These are phyloP conservation scores for Triticum timopheevii DNA, from an alignment of 176 grass and related monocot genomes.

Conservation along the genomic window DNA sequence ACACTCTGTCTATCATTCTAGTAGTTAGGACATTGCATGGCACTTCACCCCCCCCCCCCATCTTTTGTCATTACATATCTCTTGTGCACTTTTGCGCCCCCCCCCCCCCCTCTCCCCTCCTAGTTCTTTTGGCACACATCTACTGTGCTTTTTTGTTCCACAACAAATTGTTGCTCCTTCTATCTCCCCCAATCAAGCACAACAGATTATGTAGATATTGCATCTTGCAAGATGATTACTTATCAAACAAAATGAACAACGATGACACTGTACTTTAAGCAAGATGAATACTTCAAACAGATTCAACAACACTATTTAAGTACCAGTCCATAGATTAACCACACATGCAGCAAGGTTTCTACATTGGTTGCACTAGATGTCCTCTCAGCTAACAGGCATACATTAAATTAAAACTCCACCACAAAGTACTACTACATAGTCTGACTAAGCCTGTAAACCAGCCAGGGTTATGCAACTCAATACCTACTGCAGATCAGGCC, in stretches of 20 bases:
- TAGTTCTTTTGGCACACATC: too few relatives aligned
- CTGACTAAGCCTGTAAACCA: constrained; percentile 31
- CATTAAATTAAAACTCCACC: constrained; percentile 24
- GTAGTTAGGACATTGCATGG: not conserved
- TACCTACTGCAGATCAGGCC: constrained; percentile 5
- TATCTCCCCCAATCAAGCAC: not conserved
- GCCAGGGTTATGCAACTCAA: constrained; percentile 35
- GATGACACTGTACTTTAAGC: not conserved
- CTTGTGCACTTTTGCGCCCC: not conserved
- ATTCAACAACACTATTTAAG: not conserved
- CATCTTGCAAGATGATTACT: not conserved
- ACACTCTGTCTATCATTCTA: not conserved
- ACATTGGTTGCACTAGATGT: constrained; percentile 20
- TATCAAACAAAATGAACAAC: not conserved
- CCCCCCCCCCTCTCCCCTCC: too few relatives aligned
- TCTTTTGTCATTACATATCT: not conserved
- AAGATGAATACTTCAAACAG: not conserved
- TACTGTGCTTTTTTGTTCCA: not conserved
- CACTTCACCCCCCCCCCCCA: not conserved
- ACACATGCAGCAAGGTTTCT: constrained; percentile 11
- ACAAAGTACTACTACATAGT: constrained; percentile 14
- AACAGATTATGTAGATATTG: not conserved
- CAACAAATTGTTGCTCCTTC: not conserved
- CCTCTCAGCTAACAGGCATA: constrained; percentile 28
- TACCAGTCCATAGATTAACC: constrained; percentile 22